phyloP scores from a whole-genome alignment of 306 rosid species.

The Trifolium pratense region DNA sequence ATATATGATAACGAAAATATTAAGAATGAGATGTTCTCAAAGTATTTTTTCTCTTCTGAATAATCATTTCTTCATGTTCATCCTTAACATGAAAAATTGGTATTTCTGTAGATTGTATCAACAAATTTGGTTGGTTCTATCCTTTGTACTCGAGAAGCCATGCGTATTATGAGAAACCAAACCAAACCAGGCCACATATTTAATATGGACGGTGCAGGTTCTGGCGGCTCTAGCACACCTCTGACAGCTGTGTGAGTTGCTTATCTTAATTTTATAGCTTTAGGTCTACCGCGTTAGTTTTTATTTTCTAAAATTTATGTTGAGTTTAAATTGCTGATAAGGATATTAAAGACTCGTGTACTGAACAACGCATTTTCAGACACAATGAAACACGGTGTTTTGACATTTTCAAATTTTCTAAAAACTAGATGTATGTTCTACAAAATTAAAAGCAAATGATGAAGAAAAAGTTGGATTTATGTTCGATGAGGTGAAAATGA shows the following conservation, averaged over 20 bases:
- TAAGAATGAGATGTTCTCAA: background rate
- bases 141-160: constrained; percentile 92
- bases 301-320: too few species aligned
- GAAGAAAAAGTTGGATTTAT: too few species aligned
- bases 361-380: too few species aligned
- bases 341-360: too few species aligned
- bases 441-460: too few species aligned
- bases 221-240: constrained; percentile 98
- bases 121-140: constrained; percentile 92
- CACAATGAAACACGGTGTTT: too few species aligned
- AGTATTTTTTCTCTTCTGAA: background rate
- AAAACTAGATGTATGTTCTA: too few species aligned
- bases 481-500: too few species aligned
- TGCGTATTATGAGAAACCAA: constrained; percentile 74
- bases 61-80: background rate
- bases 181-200: constrained; percentile 85
- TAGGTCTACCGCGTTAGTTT: too few species aligned
- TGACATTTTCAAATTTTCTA: too few species aligned
- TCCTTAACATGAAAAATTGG: constrained; percentile 11
- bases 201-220: constrained; percentile 97
- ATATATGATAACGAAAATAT: constrained; percentile 16
- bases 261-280: too few species aligned
- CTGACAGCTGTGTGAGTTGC: constrained; percentile 77
- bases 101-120: constrained; percentile 77
- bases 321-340: too few species aligned